Percentiles rank a stretch among this genome's conserved stretches.
phyloP scores from a whole-genome alignment of 306 rosid species.

The Mucuna pruriens region DNA sequence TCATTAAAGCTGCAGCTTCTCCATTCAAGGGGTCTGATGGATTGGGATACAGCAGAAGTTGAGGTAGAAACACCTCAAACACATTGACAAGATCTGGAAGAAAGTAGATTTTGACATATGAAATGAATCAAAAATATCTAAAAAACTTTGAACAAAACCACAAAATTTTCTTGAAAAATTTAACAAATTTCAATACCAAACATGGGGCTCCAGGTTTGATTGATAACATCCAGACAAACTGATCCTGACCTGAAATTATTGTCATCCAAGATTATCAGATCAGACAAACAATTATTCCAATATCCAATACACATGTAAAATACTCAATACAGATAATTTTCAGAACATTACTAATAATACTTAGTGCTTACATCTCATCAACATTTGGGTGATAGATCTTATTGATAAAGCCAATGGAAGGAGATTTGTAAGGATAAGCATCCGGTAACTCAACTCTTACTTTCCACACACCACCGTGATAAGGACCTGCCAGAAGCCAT shows the following conservation, averaged over 20 bases:
- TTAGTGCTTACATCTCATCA: slow-evolving; percentile 52
- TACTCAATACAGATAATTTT: neutral
- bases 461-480: slow-evolving; percentile 57
- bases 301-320: neutral
- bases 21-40: slow-evolving; percentile 61
- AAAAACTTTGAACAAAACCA: neutral
- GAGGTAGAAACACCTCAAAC: slow-evolving; percentile 58
- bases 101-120: slow-evolving; percentile 17
- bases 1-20: slow-evolving; percentile 61
- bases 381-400: slow-evolving; percentile 65
- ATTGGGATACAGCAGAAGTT: slow-evolving; percentile 62
- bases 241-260: slow-evolving; percentile 56
- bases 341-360: neutral
- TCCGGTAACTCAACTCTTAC: slow-evolving; percentile 59
- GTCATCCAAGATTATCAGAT: slow-evolving; percentile 2
- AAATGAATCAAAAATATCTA: slow-evolving; percentile 14
- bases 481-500: slow-evolving; percentile 57
- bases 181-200: slow-evolving; percentile 44
- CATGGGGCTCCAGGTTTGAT: slow-evolving; percentile 66
- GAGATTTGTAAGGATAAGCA: slow-evolving; percentile 62
- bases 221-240: slow-evolving; percentile 60
- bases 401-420: slow-evolving; percentile 58
- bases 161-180: neutral
- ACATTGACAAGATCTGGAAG: slow-evolving; percentile 60
- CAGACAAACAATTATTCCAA: neutral